Evolutionary conservation across 768 basidiomycete species (phyloP).

Genomic region (Leccinum disarticulatum): DNA sequence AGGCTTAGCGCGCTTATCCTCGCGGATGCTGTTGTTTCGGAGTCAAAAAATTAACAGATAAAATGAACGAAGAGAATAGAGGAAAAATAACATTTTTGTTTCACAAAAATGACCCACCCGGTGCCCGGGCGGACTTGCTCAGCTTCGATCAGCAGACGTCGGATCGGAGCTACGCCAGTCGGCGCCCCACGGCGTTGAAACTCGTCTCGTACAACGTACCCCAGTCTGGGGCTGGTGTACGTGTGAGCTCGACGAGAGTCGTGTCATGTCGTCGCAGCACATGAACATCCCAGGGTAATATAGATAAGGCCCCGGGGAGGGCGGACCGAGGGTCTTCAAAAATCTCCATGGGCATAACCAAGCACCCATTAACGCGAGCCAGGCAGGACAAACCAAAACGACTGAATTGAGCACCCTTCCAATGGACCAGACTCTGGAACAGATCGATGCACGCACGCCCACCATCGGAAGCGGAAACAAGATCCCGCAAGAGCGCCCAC

Average conservation of each 20-base stretch:
- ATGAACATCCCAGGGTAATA: not conserved
- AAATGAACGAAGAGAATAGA: not conserved
- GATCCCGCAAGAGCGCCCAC: not conserved
- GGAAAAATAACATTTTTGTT: not conserved
- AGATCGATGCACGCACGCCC: conserved; percentile 4
- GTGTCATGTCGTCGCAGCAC: not conserved
- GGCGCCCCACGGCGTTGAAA: not conserved
- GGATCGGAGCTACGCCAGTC: not conserved
- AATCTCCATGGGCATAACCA: not conserved
- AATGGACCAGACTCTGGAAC: not conserved
- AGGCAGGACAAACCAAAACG: not conserved
- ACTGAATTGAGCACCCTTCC: conserved; percentile 11
- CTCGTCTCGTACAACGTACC: not conserved
- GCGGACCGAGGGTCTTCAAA: not conserved
- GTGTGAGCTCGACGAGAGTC: not conserved
- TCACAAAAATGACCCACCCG: not conserved
- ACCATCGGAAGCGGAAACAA: not conserved
- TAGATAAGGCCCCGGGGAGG: not conserved
- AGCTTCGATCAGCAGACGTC: not conserved
- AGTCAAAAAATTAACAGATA: not conserved
- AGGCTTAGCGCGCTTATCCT: not conserved
- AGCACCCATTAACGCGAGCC: not conserved
- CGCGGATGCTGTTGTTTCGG: not conserved
- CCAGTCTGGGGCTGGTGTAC: not conserved
- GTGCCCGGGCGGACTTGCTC: not conserved